Conservation (phyloP, 768 basidiomycete species). For the Coprinopsis cinerea region DNA sequence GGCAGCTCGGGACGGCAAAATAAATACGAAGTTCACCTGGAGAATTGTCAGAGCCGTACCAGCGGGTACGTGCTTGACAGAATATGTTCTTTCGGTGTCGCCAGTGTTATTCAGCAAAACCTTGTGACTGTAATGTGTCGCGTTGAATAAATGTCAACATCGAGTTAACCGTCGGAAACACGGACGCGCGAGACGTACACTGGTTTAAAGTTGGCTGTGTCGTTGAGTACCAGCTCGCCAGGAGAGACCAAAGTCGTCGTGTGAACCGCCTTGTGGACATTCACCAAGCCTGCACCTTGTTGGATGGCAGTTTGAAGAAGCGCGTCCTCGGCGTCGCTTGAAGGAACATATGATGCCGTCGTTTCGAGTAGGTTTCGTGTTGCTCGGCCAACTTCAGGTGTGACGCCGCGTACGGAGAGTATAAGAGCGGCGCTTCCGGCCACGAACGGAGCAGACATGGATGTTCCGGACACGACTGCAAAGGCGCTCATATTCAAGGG, state of each 20-base stretch:
- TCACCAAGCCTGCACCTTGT: slow-evolving; percentile 51
- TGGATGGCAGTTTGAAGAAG: slow-evolving; percentile 47
- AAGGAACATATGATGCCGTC: slow-evolving; percentile 38
- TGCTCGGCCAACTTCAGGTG: slow-evolving; percentile 17
- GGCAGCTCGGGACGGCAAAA: neutral
- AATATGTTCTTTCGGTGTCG: slow-evolving; percentile 34
- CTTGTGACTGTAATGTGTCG: slow-evolving; percentile 26
- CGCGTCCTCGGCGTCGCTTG: slow-evolving; percentile 41
- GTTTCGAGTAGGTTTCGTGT: slow-evolving; percentile 42
- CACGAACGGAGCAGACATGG: slow-evolving; percentile 35
- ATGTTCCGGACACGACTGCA: slow-evolving; percentile 34
- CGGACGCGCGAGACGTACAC: slow-evolving; percentile 25
- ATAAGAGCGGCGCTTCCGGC: slow-evolving; percentile 38
- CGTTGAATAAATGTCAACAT: neutral
- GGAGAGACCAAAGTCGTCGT: slow-evolving; percentile 47
- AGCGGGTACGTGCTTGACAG: slow-evolving; percentile 49
- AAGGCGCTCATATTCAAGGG: slow-evolving; percentile 30
- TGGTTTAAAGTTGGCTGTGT: slow-evolving; percentile 45
- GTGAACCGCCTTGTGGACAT: slow-evolving; percentile 53
- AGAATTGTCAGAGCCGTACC: slow-evolving; percentile 45
- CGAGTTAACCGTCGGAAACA: no score
- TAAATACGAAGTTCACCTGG: slow-evolving; percentile 23
- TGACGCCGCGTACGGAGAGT: slow-evolving; percentile 30
- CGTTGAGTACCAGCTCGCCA: slow-evolving; percentile 55
- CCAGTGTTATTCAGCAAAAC: slow-evolving; percentile 47